Base-by-base conservation (phyloP, 2,329 filamentous ascomycete genomes). In the Trichoderma guizhouense region DNA sequence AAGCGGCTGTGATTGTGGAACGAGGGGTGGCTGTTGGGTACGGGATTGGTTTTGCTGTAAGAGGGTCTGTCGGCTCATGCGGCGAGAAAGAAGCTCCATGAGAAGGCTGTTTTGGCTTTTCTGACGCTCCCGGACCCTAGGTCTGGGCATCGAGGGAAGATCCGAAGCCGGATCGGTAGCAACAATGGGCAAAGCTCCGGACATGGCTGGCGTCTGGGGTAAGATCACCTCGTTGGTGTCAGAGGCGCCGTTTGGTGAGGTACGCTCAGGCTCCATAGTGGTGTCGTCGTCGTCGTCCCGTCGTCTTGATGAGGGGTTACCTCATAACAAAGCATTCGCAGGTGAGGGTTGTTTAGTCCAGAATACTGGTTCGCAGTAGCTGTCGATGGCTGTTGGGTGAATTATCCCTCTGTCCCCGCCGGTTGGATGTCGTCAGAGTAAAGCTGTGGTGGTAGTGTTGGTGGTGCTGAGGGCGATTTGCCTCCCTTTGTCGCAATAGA, bases 11-110 rank as follows among this genome's bases (percentile, higher is more conserved):
- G 68, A n/a, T 18, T 39, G 63, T 39, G 47, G 30, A n/a, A 18
- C 18, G 47, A 66, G 47, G n/a, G 63, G 34, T 43, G 53, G 65
- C 24, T 70, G 68, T 18, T 26, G 28, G 32, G 34, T 60, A 9
- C 43, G 34, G n/a, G 43, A 57, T 34, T 72, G 64, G 32, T 62
- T 34, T 55, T 73, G 67, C 30, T 68, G 63, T 26, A 63, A 32
- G 12, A 73, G 69, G 15, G 55, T 63, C 26, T 73, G 72, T 62
- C 68, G 62, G 32, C 69, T 68, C 55, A 73, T 57, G 24, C 69
- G 69, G 21, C 72, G 69, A 26, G 69, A 67, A 9, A 73, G 72
- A 24, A 68, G n/a, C 21, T 73, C 72, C 57, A 73, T 69, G 43
- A 57, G 64, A n/a, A 63, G 60, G 51, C 47, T 30, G 53, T 47